Evolutionary conservation across 2,329 filamentous ascomycete species (phyloP).

Genomic region (Pseudogymnoascus sp.): DNA sequence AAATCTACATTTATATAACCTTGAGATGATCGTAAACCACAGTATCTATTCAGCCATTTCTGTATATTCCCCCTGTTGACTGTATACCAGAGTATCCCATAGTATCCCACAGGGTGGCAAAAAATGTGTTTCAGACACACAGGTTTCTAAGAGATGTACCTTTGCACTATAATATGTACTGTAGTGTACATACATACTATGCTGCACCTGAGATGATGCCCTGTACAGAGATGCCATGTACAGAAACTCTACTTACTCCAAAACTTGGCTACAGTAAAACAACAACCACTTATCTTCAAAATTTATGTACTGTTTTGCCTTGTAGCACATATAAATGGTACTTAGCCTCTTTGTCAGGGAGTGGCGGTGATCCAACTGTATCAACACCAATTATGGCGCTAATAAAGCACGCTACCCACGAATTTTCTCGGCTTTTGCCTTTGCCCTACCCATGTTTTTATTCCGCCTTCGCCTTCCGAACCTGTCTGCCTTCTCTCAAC

Average conservation of each 20-base stretch:
- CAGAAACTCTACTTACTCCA: background rate
- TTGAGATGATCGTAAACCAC: too few species aligned
- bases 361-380: background rate
- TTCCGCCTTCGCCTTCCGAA: slow-evolving; percentile 8
- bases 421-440: slow-evolving; percentile 14
- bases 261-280: background rate
- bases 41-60: background rate
- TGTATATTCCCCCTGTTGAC: background rate
- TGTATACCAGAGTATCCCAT: background rate
- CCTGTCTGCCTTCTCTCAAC: slow-evolving; percentile 13
- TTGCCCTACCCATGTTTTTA: slow-evolving; percentile 23
- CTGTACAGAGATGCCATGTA: background rate
- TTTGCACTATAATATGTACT: background rate
- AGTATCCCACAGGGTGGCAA: slow-evolving; percentile 2
- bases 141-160: background rate
- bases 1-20: background rate
- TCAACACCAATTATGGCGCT: background rate
- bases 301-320: too few species aligned
- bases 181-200: background rate
- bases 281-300: too few species aligned
- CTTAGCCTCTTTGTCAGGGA: background rate
- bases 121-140: slow-evolving; percentile 1
- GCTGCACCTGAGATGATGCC: background rate
- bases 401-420: slow-evolving; percentile 5
- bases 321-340: background rate